Conservation (phyloP, 108 stramenopile genomes). For the Schizochytrium sp. region DNA sequence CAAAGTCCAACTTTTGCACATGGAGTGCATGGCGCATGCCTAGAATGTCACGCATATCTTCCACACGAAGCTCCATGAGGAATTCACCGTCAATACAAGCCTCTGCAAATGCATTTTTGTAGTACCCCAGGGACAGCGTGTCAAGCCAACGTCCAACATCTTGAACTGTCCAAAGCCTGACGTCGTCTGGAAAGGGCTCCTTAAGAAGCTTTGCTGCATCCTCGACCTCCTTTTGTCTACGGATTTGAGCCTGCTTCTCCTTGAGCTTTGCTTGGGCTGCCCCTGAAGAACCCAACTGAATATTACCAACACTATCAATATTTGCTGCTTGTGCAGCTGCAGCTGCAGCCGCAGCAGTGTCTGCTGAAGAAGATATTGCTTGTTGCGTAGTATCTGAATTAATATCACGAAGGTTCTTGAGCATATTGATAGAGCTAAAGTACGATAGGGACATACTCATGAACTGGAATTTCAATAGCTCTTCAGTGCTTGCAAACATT, state of each 20-base stretch:
- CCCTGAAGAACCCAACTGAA: constrained; percentile 67
- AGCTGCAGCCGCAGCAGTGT: constrained; percentile 77
- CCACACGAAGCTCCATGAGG: constrained; percentile 86
- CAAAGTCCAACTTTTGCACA: constrained; percentile 74
- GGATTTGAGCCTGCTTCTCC: constrained; percentile 65
- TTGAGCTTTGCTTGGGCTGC: constrained; percentile 52
- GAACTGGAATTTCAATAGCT: constrained; percentile 91
- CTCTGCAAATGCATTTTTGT: constrained; percentile 84
- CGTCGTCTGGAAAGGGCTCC: constrained; percentile 76
- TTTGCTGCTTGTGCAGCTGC: constrained; percentile 76
- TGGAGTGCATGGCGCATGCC: constrained; percentile 88
- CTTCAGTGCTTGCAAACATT: constrained; percentile 86
- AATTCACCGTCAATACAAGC: constrained; percentile 88
- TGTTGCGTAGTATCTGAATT: constrained; percentile 78
- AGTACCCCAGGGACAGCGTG: constrained; percentile 83
- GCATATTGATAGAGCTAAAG: constrained; percentile 89
- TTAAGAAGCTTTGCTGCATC: constrained; percentile 74
- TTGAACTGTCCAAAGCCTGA: constrained; percentile 83
- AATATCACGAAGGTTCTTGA: constrained; percentile 80
- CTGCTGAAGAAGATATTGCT: constrained; percentile 73
- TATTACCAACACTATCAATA: constrained; percentile 69
- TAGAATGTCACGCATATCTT: constrained; percentile 86
- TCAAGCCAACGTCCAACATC: constrained; percentile 86
- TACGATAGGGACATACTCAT: constrained; percentile 90
- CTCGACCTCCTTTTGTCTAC: constrained; percentile 60